Base-by-base conservation (phyloP, 1,284 basidiomycete species). In the Cutaneotrichosporon arboriforme region DNA sequence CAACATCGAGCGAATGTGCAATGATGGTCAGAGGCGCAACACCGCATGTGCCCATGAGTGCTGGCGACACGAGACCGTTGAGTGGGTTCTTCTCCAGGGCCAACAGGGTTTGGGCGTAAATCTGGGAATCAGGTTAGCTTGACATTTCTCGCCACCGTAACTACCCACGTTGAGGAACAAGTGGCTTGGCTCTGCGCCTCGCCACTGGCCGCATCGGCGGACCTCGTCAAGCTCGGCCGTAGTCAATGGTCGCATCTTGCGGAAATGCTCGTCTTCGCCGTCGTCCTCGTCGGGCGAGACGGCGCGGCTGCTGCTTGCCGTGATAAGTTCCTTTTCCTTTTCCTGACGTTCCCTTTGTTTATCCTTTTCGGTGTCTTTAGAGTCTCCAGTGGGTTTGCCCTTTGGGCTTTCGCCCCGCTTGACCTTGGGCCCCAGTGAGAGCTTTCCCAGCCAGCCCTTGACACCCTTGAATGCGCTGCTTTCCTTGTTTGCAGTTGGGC, bases 1-100 rank as follows among this genome's bases (percentile, higher is more conserved):
- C 65, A 51, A 69, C 67, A 49, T 67, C 66, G 7, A 65, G 58
- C 17, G 65, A 66, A 44, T 65, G 62, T 13, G 59, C 59, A 51
- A 69, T 64, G 57, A 69, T 64, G 15, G 57, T 63, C 20, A 68
- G 49, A 3, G 65, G 64, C 4, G 63, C 50, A 13, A 66, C 63
- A 20, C 63, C 67, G 18, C 39, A 40, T 10, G 53, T 42, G 14
- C 61, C 67, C 36, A 67, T 57, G 10, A 68, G 47, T 4, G 55
- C 40, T 1, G 67, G 67, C 10, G 67, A 65, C 17, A 64, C 64
- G 14, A 68, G 49, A 15, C 60, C 57, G 41, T 63, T 63, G 23
- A 68, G 52, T 1, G 59, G 55, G 21, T 67, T 47, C 40, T 57
- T 56, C 42, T 65, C 61, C 12, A 67, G 57, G 1, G 62, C 44